Evolutionary conservation across 2,329 filamentous ascomycete genomes (phyloP), one percentile per base, ranked within the genome.

Genomic region (Pyrenophora tritici-repentis): DNA sequence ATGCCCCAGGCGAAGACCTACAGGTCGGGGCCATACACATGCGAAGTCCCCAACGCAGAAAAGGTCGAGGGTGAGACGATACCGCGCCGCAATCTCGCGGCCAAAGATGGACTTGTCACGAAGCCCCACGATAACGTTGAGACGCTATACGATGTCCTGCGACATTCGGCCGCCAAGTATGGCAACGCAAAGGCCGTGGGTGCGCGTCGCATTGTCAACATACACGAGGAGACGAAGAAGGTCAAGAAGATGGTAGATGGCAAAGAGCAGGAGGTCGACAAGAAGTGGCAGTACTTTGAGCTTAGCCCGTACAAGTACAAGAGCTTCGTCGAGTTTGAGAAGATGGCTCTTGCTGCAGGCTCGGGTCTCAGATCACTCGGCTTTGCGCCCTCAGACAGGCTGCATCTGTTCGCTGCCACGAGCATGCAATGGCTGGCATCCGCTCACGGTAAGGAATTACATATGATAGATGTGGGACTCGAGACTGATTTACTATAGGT

Each of bases 241-340:
- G 79, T 96, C 62, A 88, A 91, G 81, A 96, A 95, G 83, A 81
- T 90, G 42, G 79, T 96, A 50, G 89, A 95, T 67, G 91, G 91
- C 62, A 83, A 89, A 72, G 83, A 91, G 73, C 79, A 82, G 59
- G 84, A 92, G 76, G 85, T 94, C 29, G 89, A 95, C 58, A 96
- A 96, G 84, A 85, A 93, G 73, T 96, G 91, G 91, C 86, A 87
- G 45, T 95, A 86, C 76, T 95, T 90, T 63, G 91, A 96, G 81
- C 85, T 95, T 61, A 87, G 88, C 55, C 79, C 80, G 41, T 96
- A 89, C 78, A 80, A 82, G 37, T 96, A 86, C 79, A 79, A 88
- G 68, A 90, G 85, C 63, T 95, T 92, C 76, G 80, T 83, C 66
- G 87, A 96, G 76, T 94, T 93, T 70, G 84, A 90, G 75, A 80